phyloP scores from a whole-genome alignment of 2,329 filamentous ascomycete genomes.

The Xylaria digitata region DNA sequence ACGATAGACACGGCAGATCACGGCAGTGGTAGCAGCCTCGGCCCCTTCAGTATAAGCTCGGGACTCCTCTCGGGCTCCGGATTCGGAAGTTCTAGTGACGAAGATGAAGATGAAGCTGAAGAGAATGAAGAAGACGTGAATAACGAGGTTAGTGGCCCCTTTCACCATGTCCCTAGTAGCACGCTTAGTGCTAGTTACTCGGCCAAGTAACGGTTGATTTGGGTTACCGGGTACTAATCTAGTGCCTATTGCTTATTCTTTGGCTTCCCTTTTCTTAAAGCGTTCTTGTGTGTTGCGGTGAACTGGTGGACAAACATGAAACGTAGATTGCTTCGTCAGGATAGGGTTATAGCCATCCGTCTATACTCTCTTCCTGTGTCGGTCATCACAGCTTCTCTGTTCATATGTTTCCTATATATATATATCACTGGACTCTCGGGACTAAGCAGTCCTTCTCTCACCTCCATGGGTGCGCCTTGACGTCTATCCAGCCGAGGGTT shows the following conservation, averaged over 20 bases:
- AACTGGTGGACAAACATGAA: not conserved
- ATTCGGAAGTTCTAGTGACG: slow-evolving; percentile 94
- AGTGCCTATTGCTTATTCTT: not conserved
- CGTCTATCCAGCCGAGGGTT: not conserved
- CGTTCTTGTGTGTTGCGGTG: not conserved
- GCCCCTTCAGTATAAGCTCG: slow-evolving; percentile 77
- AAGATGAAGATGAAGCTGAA: slow-evolving; percentile 95
- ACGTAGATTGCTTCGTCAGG: slow-evolving; percentile 16
- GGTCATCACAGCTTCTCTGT: slow-evolving; percentile 4
- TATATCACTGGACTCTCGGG: not conserved
- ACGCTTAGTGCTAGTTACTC: slow-evolving; percentile 12
- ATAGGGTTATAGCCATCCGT: slow-evolving; percentile 28
- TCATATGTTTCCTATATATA: slow-evolving; percentile 1
- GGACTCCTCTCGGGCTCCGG: slow-evolving; percentile 81
- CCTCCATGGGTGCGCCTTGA: not conserved
- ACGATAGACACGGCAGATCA: slow-evolving; percentile 73
- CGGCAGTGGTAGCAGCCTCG: slow-evolving; percentile 72
- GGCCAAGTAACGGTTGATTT: slow-evolving; percentile 9
- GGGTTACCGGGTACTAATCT: not conserved
- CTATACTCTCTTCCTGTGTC: slow-evolving; percentile 30
- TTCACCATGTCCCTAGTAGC: slow-evolving; percentile 33
- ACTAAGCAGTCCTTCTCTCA: not conserved
- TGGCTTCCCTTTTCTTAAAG: not conserved
- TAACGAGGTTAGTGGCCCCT: slow-evolving; percentile 69
- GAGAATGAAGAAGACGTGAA: slow-evolving; percentile 81